These are phyloP conservation scores for Basidiobolus meristosporus DNA, from an alignment of 371 early-diverging fungal species.

Conservation along the genomic window DNA sequence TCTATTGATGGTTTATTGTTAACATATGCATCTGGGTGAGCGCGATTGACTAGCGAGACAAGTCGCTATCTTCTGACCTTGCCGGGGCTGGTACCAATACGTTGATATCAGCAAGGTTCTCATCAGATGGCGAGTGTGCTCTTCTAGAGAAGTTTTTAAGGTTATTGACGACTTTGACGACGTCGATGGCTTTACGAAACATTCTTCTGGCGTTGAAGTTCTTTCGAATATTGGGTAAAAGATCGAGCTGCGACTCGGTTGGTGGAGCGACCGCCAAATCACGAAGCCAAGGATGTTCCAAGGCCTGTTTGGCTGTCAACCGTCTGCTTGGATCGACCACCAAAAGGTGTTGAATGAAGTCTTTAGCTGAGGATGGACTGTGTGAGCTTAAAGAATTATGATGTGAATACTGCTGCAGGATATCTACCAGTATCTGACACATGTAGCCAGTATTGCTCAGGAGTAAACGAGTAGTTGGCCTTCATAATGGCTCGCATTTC, in stretches of 20 bases:
- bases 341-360: conserved; percentile 56
- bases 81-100: too few relatives aligned
- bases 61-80: too few relatives aligned
- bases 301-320: conserved; percentile 54
- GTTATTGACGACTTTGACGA: conserved; percentile 14
- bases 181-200: conserved; percentile 43
- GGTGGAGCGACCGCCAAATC: too few relatives aligned
- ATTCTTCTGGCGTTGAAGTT: conserved; percentile 68
- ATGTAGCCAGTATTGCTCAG: conserved; percentile 51
- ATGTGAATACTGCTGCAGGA: too few relatives aligned
- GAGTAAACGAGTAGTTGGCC: conserved; percentile 56
- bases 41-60: too few relatives aligned
- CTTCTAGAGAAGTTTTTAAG: too few relatives aligned
- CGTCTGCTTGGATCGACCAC: conserved; percentile 51
- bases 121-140: too few relatives aligned
- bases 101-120: too few relatives aligned
- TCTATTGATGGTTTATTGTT: too few relatives aligned
- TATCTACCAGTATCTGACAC: conserved; percentile 11
- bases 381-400: not conserved
- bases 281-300: conserved; percentile 49
- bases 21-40: too few relatives aligned
- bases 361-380: conserved; percentile 32
- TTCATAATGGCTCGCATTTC: conserved; percentile 51
- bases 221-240: conserved; percentile 58
- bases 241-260: too few relatives aligned